Conservation (phyloP, 192 early-diverging fungal species). For the Umbelopsis ramanniana region DNA sequence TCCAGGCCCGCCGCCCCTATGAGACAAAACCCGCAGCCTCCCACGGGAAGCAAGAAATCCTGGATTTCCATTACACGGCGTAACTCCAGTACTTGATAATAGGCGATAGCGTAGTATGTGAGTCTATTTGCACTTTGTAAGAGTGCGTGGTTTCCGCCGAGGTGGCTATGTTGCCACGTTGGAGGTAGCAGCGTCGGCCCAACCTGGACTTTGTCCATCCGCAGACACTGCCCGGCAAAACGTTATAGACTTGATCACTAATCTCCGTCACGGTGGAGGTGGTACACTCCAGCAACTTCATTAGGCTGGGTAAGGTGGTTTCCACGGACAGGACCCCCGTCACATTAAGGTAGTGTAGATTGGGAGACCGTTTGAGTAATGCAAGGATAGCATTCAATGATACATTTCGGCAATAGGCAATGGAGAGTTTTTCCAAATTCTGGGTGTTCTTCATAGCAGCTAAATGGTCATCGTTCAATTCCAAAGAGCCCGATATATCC, state of each 20-base stretch:
- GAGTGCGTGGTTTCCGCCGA: neutral
- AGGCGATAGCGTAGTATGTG: neutral
- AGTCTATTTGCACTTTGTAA: neutral
- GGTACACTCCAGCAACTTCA: constrained; percentile 9
- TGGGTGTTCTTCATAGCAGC: neutral
- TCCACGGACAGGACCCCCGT: neutral
- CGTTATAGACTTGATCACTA: constrained; percentile 8
- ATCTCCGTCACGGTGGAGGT: neutral
- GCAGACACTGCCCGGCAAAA: constrained; percentile 1
- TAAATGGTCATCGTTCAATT: neutral
- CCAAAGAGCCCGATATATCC: constrained; percentile 10
- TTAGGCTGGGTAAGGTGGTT: constrained; percentile 4
- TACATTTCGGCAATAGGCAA: neutral
- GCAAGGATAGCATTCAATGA: neutral
- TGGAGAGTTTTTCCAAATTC: constrained; percentile 1
- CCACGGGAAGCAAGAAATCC: too few species aligned
- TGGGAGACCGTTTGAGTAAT: neutral
- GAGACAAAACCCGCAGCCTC: neutral
- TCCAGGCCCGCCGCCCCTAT: too few species aligned
- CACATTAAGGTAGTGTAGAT: neutral
- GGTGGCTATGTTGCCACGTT: neutral
- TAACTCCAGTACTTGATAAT: constrained; percentile 3
- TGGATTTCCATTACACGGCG: neutral
- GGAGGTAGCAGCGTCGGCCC: neutral
- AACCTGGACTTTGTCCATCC: neutral